A percentile compares a stretch with the other conserved stretches of the same genome.
Evolutionary conservation across 495 filamentous ascomycete species (phyloP).

Genomic region (Aspergillus haitiensis): DNA sequence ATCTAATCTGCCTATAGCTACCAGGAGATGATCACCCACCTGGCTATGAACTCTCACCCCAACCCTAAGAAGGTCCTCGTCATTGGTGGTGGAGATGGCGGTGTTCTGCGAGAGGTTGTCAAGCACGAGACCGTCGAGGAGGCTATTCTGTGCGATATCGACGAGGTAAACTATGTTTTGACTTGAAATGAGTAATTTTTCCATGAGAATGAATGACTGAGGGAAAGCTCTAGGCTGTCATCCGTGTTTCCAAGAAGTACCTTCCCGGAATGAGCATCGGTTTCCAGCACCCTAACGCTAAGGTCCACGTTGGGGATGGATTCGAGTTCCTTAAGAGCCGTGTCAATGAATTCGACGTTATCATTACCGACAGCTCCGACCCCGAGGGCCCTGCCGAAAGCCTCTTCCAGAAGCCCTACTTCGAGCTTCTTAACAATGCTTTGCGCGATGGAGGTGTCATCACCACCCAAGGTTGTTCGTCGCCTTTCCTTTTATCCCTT

Average conservation of each 20-base stretch:
- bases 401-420: slow-evolving; percentile 98
- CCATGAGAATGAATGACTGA: not conserved
- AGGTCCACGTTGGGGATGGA: slow-evolving; percentile 89
- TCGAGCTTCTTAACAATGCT: slow-evolving; percentile 84
- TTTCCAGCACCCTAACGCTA: slow-evolving; percentile 90
- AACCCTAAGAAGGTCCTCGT: slow-evolving; percentile 97
- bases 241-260: slow-evolving; percentile 97
- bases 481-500: slow-evolving; percentile 57
- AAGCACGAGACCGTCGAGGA: slow-evolving; percentile 94
- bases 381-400: slow-evolving; percentile 94
- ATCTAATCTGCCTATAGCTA: slow-evolving; percentile 54
- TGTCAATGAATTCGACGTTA: slow-evolving; percentile 97
- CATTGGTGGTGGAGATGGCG: slow-evolving; percentile 95
- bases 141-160: slow-evolving; percentile 96
- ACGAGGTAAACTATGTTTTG: slow-evolving; percentile 66
- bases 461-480: slow-evolving; percentile 99
- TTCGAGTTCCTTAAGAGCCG: slow-evolving; percentile 94
- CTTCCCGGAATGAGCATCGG: slow-evolving; percentile 92
- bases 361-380: slow-evolving; percentile 98
- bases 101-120: slow-evolving; percentile 95
- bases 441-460: slow-evolving; percentile 96
- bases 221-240: slow-evolving; percentile 69
- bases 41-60: slow-evolving; percentile 98
- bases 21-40: slow-evolving; percentile 99
- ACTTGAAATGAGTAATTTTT: not conserved